phyloP scores from a whole-genome alignment of 768 basidiomycete genomes.

The Suillus lakei region DNA sequence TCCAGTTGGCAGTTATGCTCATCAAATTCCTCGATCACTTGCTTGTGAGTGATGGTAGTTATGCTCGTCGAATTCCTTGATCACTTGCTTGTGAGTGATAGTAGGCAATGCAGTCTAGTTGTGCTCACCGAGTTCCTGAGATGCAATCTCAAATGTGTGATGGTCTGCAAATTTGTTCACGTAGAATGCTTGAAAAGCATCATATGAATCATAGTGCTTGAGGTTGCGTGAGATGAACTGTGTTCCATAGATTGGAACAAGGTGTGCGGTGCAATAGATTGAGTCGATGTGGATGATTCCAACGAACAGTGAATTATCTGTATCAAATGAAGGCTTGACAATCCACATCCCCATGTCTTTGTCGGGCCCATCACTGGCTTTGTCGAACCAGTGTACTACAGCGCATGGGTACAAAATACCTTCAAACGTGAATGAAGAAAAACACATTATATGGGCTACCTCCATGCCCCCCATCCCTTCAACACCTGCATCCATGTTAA shows the following conservation, averaged over 20 bases:
- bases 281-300: constrained; percentile 28
- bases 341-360: constrained; percentile 18
- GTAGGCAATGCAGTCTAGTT: no score
- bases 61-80: no score
- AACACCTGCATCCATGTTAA: no score
- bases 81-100: no score
- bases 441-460: no score
- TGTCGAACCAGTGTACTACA: constrained; percentile 20
- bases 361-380: constrained; percentile 18
- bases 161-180: constrained; percentile 39
- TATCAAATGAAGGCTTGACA: neutral
- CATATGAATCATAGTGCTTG: constrained; percentile 24
- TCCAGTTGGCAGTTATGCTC: no score
- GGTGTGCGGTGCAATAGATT: constrained; percentile 35
- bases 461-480: no score
- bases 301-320: neutral
- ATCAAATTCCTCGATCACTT: no score
- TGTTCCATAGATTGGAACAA: constrained; percentile 32
- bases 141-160: constrained; percentile 28
- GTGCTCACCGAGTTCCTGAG: no score
- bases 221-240: constrained; percentile 23
- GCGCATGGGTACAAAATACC: constrained; percentile 20
- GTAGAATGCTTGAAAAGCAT: constrained; percentile 31
- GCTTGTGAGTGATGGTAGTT: no score
- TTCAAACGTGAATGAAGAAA: neutral